phyloP scores from a whole-genome alignment of 768 basidiomycete species.

The Tubosaeta brunneosetosa region DNA sequence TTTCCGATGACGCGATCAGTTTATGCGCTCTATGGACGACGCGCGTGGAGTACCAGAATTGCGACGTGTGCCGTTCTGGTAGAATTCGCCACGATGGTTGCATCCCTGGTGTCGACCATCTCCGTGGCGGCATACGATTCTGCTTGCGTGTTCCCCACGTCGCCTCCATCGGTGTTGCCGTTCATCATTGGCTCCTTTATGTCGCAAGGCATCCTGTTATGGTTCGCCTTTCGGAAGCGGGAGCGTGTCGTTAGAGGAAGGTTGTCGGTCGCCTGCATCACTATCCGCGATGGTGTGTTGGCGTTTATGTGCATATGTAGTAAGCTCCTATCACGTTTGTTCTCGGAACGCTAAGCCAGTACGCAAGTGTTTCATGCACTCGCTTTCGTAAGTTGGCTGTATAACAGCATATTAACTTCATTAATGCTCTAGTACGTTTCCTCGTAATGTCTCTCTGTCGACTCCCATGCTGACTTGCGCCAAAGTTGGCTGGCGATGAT shows the following conservation, averaged over 20 bases:
- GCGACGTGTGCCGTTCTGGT: slow-evolving; percentile 5
- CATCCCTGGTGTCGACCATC: not conserved
- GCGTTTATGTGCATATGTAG: slow-evolving; percentile 13
- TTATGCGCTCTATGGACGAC: slow-evolving; percentile 14
- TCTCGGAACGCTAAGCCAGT: not conserved
- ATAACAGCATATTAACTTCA: not conserved
- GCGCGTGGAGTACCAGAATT: not conserved
- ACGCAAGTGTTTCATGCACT: slow-evolving; percentile 12
- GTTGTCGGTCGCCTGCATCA: slow-evolving; percentile 11
- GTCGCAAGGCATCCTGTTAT: slow-evolving; percentile 17
- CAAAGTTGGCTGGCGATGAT: slow-evolving; percentile 20
- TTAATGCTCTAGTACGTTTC: slow-evolving; percentile 14
- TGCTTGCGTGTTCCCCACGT: slow-evolving; percentile 6
- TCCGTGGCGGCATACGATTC: slow-evolving; percentile 12
- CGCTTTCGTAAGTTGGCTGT: slow-evolving; percentile 1
- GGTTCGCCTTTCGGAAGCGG: slow-evolving; percentile 16
- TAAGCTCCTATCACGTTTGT: slow-evolving; percentile 1
- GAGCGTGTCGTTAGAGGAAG: not conserved
- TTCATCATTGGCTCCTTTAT: slow-evolving; percentile 6
- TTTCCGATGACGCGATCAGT: slow-evolving; percentile 10
- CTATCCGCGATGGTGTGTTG: slow-evolving; percentile 22
- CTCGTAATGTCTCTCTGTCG: not conserved
- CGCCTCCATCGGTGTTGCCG: slow-evolving; percentile 1
- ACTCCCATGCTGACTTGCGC: not conserved
- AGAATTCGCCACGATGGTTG: slow-evolving; percentile 8